Evolutionary conservation across 352 stramenopile genomes (phyloP), one percentile per base, ranked within the genome.

Genomic region (Aphanomyces euteiches): DNA sequence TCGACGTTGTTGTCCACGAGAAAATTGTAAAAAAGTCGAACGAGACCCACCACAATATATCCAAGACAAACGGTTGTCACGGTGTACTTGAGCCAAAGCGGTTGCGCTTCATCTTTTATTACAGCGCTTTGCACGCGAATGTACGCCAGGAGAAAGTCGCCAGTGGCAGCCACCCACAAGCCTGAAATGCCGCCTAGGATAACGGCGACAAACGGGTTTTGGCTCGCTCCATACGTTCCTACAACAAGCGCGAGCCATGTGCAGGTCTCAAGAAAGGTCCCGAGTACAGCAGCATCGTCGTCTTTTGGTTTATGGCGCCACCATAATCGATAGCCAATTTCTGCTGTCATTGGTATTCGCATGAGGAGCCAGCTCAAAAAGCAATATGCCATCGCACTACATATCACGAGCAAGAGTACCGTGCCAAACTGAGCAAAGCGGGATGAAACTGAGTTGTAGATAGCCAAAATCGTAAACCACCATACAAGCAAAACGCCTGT

Each of bases 231-330:
- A 74, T 91, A 93, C 61, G 86, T 83, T 57, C 79, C 89, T 75
- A 84, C 76, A 7, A 94, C 82, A 10, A 78, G 80, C 15, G 79
- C 81, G 63, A 90, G 83, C 84, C 84, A 94, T 10, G 79, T 88
- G 64, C 77, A 92, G 17, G 85, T 75, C 54, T 94, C 84, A 5
- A 93, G 58, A 36, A 92, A 79, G 41, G 88, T 73, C 21, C 83
- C 75, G n/a, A 82, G 65, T 39, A 13, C 13, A 50, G 78, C 79
- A 56, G 90, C 83, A 50, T 75, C 57, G 7, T 76, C 66, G 81
- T 50, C 0, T 12, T 50, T n/a, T 1, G 43, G 81, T 56, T 79
- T 81, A 6, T 81, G 80, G 47, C 85, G 81, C 43, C 79, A 76
- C 48, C 90, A 67, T 41, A 92, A 72, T 54, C 88, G 66, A 19